Conservation (phyloP, 1,139 yeast genomes). For the Candida albicans region DNA sequence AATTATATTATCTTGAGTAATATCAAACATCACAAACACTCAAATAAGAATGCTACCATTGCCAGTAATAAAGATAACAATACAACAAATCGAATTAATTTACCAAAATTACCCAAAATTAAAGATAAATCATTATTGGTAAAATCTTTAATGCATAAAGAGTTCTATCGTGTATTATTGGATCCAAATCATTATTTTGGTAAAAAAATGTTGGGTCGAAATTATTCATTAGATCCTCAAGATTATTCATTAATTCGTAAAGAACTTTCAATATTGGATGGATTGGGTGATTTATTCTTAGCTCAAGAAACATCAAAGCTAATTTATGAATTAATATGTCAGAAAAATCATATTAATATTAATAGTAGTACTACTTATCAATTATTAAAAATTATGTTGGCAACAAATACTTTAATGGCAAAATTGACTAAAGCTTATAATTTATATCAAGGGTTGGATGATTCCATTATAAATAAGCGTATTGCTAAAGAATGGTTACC, state of each 20-base stretch:
- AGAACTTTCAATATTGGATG: conserved; percentile 46
- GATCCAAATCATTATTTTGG: conserved; percentile 33
- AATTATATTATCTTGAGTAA: conserved; percentile 26
- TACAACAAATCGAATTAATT: conserved; percentile 16
- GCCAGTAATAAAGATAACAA: too few relatives aligned
- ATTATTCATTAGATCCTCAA: conserved; percentile 16
- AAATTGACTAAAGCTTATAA: conserved; percentile 40
- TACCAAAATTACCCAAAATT: conserved; percentile 40
- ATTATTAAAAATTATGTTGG: conserved; percentile 35
- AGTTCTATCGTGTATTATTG: conserved; percentile 35
- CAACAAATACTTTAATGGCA: conserved; percentile 42
- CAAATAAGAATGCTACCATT: too few relatives aligned
- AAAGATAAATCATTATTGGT: conserved; percentile 32
- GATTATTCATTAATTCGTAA: conserved; percentile 29
- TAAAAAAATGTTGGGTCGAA: conserved; percentile 20
- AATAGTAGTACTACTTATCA: conserved; percentile 25
- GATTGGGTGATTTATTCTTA: conserved; percentile 44
- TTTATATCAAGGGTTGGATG: conserved; percentile 37
- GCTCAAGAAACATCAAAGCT: conserved; percentile 41
- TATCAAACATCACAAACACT: conserved; percentile 1
- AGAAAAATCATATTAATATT: conserved; percentile 12
- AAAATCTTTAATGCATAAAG: conserved; percentile 44
- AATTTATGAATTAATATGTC: conserved; percentile 26
- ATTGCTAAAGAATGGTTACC: conserved; percentile 27
- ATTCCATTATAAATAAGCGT: conserved; percentile 23